These are phyloP conservation scores for Rhizophlyctis rosea DNA, from an alignment of 192 early-diverging fungal genomes.

Conservation along the genomic window DNA sequence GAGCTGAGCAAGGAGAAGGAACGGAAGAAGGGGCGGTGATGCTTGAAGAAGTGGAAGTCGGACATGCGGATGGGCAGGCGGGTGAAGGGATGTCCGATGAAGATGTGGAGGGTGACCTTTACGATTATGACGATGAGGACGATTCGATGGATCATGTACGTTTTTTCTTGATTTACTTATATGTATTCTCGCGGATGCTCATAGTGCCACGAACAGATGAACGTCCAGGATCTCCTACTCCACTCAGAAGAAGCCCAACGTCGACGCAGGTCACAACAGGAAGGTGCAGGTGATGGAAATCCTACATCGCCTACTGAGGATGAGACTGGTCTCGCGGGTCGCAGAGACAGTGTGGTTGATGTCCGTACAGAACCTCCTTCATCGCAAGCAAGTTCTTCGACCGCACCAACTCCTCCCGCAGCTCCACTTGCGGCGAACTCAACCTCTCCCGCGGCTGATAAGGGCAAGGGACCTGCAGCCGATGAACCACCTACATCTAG, in stretches of 20 bases:
- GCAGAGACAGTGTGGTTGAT: conserved; percentile 31
- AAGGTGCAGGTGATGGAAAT: not conserved
- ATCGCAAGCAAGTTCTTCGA: not conserved
- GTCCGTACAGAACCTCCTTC: conserved; percentile 15
- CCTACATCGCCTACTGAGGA: not conserved
- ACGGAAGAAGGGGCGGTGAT: not conserved
- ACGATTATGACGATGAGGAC: conserved; percentile 34
- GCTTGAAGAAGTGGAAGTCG: not conserved
- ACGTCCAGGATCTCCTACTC: conserved; percentile 36
- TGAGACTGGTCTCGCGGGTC: not conserved
- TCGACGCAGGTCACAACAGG: conserved; percentile 2
- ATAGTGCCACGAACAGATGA: too few relatives aligned
- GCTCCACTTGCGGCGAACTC: conserved; percentile 6
- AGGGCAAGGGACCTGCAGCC: too few relatives aligned
- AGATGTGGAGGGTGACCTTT: conserved; percentile 21
- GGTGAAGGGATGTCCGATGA: conserved; percentile 12
- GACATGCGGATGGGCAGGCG: not conserved
- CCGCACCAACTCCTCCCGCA: not conserved
- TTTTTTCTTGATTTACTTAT: conserved; percentile 14
- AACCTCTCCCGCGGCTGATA: not conserved
- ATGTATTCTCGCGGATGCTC: too few relatives aligned
- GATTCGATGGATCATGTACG: conserved; percentile 26
- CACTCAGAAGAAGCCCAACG: conserved; percentile 33
- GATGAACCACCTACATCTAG: conserved; percentile 21
- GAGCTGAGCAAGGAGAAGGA: not conserved